These are phyloP conservation scores for Mycena sanguinolenta DNA, from an alignment of 768 basidiomycete species.

Conservation along the genomic window DNA sequence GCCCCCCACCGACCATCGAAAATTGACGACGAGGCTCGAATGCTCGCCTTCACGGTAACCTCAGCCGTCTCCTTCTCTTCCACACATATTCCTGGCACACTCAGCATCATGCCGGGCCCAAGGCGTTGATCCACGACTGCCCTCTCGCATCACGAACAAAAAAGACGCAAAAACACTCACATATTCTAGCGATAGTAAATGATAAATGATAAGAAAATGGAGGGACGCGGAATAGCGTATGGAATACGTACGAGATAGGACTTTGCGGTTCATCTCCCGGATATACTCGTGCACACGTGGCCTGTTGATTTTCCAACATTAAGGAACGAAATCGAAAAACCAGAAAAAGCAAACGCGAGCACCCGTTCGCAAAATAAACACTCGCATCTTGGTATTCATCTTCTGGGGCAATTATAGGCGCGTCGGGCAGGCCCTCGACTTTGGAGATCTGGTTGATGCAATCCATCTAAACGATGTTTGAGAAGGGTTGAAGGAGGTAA, in stretches of 20 bases:
- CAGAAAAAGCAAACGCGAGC: background rate
- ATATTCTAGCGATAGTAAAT: constrained; percentile 50
- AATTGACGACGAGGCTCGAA: too few relatives aligned
- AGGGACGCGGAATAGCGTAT: background rate
- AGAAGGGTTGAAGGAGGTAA: too few relatives aligned
- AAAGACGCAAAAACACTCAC: too few relatives aligned
- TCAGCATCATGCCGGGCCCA: too few relatives aligned
- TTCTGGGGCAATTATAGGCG: constrained; percentile 64
- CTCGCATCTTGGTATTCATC: constrained; percentile 68
- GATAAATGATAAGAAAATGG: background rate
- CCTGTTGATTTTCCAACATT: constrained; percentile 37
- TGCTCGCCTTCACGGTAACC: too few relatives aligned
- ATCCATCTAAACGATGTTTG: constrained; percentile 63
- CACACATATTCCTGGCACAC: too few relatives aligned
- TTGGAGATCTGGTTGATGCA: constrained; percentile 81
- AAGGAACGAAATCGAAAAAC: constrained; percentile 1
- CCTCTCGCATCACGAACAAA: too few relatives aligned
- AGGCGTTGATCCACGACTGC: too few relatives aligned
- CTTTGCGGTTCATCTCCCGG: constrained; percentile 73
- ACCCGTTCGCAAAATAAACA: constrained; percentile 73
- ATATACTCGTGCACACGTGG: constrained; percentile 78
- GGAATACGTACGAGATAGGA: constrained; percentile 66
- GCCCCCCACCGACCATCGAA: too few relatives aligned
- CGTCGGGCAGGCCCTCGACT: constrained; percentile 73
- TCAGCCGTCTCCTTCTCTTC: too few relatives aligned